A percentile compares a stretch with the other conserved stretches of the same genome.
Conservation (phyloP, 371 early-diverging fungal genomes). For the Choanephora cucurbitarum region DNA sequence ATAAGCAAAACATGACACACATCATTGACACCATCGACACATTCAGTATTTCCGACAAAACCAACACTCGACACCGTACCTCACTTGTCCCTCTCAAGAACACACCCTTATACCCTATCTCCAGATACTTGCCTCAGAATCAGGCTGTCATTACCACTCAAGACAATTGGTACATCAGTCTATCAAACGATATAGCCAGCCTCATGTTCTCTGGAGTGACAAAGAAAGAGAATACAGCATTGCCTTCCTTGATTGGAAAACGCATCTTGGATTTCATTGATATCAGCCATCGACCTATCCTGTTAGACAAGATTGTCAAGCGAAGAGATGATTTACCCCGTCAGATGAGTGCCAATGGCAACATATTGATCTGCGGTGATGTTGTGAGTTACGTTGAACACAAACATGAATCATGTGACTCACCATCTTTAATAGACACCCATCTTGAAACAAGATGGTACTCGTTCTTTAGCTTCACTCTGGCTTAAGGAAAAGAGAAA, state of each 20-base stretch:
- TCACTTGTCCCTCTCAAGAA: slow-evolving; percentile 2
- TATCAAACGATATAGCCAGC: slow-evolving; percentile 61
- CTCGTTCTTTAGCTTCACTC: slow-evolving; percentile 60
- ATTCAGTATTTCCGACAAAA: slow-evolving; percentile 7
- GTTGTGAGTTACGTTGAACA: slow-evolving; percentile 49
- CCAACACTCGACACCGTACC: slow-evolving; percentile 3
- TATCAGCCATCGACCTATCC: slow-evolving; percentile 47
- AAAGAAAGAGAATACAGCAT: neutral
- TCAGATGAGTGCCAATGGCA: slow-evolving; percentile 26
- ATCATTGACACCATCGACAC: slow-evolving; percentile 3
- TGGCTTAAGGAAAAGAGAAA: slow-evolving; percentile 69
- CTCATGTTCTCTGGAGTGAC: slow-evolving; percentile 45
- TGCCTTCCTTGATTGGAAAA: slow-evolving; percentile 40
- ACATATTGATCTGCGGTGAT: slow-evolving; percentile 63
- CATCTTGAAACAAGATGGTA: slow-evolving; percentile 58
- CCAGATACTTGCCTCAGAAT: slow-evolving; percentile 60
- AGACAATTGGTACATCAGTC: slow-evolving; percentile 56
- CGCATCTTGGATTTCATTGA: slow-evolving; percentile 57
- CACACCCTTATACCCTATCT: slow-evolving; percentile 9
- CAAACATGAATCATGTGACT: neutral
- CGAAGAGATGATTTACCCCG: slow-evolving; percentile 34
- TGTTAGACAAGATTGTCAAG: slow-evolving; percentile 44
- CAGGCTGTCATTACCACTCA: slow-evolving; percentile 69
- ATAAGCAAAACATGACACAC: slow-evolving; percentile 2
- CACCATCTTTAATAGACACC: slow-evolving; percentile 46